These are phyloP conservation scores for Solanum acaule DNA, from an alignment of 257 asterid genomes.

Conservation along the genomic window DNA sequence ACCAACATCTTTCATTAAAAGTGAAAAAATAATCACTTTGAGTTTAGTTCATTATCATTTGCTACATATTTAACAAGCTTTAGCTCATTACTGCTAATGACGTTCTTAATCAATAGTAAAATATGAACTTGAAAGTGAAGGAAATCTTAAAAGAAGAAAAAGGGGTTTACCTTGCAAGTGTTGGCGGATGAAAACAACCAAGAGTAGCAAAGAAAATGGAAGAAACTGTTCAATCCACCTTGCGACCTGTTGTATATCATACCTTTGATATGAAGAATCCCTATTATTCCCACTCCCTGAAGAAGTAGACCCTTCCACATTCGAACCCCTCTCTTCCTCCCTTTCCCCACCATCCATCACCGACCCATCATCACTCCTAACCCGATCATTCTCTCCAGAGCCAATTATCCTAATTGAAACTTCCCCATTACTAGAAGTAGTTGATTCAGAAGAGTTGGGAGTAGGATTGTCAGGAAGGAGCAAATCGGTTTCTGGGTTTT, in stretches of 20 bases:
- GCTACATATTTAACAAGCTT: neutral
- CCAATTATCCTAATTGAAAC: slow-evolving; percentile 66
- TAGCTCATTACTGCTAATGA: neutral
- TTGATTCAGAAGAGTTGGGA: slow-evolving; percentile 7
- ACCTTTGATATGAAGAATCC: slow-evolving; percentile 53
- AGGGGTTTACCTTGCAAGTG: slow-evolving; percentile 73
- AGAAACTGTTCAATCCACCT: slow-evolving; percentile 90
- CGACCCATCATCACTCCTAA: slow-evolving; percentile 22
- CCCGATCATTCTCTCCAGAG: slow-evolving; percentile 18
- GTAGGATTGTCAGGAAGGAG: slow-evolving; percentile 12
- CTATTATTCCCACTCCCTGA: slow-evolving; percentile 13
- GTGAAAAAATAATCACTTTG: neutral
- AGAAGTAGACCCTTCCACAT: slow-evolving; percentile 8
- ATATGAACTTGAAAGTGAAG: neutral
- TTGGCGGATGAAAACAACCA: slow-evolving; percentile 88
- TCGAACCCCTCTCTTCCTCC: slow-evolving; percentile 6
- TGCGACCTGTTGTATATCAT: slow-evolving; percentile 73
- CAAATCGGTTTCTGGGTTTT: slow-evolving; percentile 34
- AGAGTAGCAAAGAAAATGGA: slow-evolving; percentile 69
- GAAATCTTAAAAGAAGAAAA: neutral
- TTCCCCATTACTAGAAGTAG: slow-evolving; percentile 31
- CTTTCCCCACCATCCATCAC: slow-evolving; percentile 6
- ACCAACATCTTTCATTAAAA: neutral
- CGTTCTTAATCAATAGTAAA: neutral
- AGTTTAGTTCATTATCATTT: neutral